Evolutionary conservation across 768 basidiomycete genomes (phyloP).

Genomic region (Suillus variegatus): DNA sequence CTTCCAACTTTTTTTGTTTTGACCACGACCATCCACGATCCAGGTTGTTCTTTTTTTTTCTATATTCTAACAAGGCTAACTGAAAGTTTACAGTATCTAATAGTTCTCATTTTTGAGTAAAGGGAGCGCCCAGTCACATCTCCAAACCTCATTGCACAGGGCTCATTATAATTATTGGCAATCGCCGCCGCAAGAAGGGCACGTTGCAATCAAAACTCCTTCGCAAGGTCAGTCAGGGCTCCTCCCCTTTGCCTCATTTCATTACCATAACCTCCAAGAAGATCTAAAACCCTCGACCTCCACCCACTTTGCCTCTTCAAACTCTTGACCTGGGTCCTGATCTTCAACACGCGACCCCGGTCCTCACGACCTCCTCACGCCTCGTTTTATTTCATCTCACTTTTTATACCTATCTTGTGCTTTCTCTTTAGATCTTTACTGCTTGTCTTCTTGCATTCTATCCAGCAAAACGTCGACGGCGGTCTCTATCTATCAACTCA

Average conservation of each 20-base stretch:
- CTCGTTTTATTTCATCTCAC: constrained; percentile 36
- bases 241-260: constrained; percentile 65
- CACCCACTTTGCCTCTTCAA: constrained; percentile 30
- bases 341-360: constrained; percentile 41
- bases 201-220: constrained; percentile 82
- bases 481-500: constrained; percentile 39
- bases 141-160: constrained; percentile 21
- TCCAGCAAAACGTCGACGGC: constrained; percentile 39
- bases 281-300: constrained; percentile 39
- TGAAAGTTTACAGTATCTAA: constrained; percentile 17
- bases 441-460: constrained; percentile 35
- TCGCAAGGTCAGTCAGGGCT: constrained; percentile 39
- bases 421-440: constrained; percentile 40
- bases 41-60: constrained; percentile 8
- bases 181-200: constrained; percentile 59
- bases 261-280: constrained; percentile 34
- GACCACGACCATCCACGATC: constrained; percentile 22
- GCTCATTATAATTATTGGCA: constrained; percentile 42
- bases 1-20: constrained; percentile 6
- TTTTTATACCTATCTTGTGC: constrained; percentile 60
- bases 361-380: constrained; percentile 62
- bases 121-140: constrained; percentile 18
- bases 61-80: constrained; percentile 3
- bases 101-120: constrained; percentile 22
- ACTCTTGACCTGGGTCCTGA: constrained; percentile 28